A percentile compares a stretch with the other conserved stretches of the same genome.
These are phyloP conservation scores for Aspergillus bombycis DNA, from an alignment of 2,329 filamentous ascomycete species.

Conservation along the genomic window DNA sequence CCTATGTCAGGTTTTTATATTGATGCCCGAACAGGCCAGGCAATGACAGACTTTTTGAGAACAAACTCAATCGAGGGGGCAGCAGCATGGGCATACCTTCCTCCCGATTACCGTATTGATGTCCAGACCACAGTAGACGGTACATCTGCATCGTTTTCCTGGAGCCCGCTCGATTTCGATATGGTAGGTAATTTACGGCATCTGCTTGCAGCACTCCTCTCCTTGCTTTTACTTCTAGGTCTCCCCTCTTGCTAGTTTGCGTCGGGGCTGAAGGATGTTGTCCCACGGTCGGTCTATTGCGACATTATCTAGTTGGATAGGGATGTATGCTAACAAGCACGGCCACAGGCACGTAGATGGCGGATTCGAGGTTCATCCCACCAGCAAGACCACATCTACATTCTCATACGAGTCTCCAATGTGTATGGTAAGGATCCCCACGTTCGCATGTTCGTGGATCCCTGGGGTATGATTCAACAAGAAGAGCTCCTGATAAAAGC, in stretches of 20 bases:
- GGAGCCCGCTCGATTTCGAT: not conserved
- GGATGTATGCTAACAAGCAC: not conserved
- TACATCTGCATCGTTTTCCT: not conserved
- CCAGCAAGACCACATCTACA: not conserved
- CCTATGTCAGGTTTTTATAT: not conserved
- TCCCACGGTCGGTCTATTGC: not conserved
- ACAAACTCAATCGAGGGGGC: not conserved
- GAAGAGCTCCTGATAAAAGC: not conserved
- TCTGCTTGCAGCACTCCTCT: no score
- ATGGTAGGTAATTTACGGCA: not conserved
- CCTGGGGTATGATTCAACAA: not conserved
- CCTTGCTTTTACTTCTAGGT: no score
- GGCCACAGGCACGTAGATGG: not conserved
- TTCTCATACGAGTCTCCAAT: not conserved
- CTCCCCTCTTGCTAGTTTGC: no score
- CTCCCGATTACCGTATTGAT: not conserved
- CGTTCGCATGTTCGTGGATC: not conserved
- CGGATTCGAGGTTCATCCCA: not conserved
- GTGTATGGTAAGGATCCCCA: not conserved
- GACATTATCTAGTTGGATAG: not conserved
- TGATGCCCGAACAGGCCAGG: not conserved
- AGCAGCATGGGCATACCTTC: not conserved
- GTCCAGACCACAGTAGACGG: not conserved
- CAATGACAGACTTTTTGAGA: not conserved
- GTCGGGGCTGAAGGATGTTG: no score